Evolutionary conservation across 2,329 filamentous ascomycete species (phyloP), one percentile per base, ranked within the genome.

Genomic region (Hypomyces perniciosus): DNA sequence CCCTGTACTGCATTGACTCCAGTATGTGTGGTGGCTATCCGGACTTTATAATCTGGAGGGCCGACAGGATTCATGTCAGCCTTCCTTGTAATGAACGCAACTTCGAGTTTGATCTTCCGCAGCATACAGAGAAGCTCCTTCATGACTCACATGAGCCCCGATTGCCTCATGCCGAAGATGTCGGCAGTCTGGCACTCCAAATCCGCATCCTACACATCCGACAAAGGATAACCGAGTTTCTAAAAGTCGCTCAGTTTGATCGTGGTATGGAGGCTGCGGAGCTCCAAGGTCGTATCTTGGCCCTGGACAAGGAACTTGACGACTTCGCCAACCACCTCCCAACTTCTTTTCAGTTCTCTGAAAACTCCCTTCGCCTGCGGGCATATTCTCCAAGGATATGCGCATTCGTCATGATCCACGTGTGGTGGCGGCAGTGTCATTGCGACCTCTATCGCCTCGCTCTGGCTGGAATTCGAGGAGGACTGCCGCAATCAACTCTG

Each of bases 361-460:
- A 81, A 54, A 75, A 70, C 54, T 81, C 80, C 30, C 66, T 81
- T 4, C 72, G 77, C 10, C 66, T 81, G 27, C 73, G 79, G 5
- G 76, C 77, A 3, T 81, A 81, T 57, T 81, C 79, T 1, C 75
- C 78, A 2, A 69, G 79, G 4, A 70, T 82, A 5, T 79, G 77
- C 53, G 76, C 79, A 39, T 81, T 78, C 52, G 68, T 81, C 58
- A 81, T 80, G 77, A 81, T 80, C 8, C 78, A 81, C 55, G 69
- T 81, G 7, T 79, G 75, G 76, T 81, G 77, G 77, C 70, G 76
- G 29, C 78, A 81, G 54, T 81, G 78, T 51, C 73, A 81, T 56
- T 77, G 77, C 55, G 78, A 81, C 57, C 66, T 81, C 3, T 81
- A 79, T 55, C 75, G 78, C 1, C 67, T 80, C 6, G 76, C 73